A percentile compares a stretch with the other conserved stretches of the same genome.
Conservation (phyloP, 1,284 basidiomycete species). For the Grifola frondosa region DNA sequence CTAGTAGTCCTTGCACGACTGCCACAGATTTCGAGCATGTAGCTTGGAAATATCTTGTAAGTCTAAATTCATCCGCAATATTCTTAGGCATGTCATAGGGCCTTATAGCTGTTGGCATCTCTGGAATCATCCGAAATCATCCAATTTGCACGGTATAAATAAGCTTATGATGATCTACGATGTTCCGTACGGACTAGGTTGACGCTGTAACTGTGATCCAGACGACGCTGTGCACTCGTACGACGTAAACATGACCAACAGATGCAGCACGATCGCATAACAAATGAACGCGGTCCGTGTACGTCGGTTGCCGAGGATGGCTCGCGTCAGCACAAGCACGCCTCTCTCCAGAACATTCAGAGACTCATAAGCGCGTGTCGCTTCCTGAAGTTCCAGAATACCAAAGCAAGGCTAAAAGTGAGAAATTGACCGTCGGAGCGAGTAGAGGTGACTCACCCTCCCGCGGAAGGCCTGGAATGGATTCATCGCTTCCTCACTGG, state of each 20-base stretch:
- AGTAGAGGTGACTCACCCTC: constrained; percentile 58
- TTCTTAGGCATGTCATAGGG: too few species aligned
- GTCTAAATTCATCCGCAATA: too few species aligned
- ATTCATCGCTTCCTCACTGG: constrained; percentile 87
- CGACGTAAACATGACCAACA: constrained; percentile 76
- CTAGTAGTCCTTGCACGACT: too few species aligned
- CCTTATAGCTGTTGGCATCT: too few species aligned
- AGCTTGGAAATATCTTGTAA: too few species aligned
- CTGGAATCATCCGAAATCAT: too few species aligned
- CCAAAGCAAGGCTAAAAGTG: neutral
- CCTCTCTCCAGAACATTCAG: constrained; percentile 91
- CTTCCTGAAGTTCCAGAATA: constrained; percentile 88
- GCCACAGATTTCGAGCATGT: too few species aligned
- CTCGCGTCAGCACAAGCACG: constrained; percentile 81
- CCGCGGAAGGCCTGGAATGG: constrained; percentile 97
- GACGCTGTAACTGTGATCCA: constrained; percentile 45
- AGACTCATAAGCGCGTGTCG: constrained; percentile 85
- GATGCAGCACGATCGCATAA: constrained; percentile 78
- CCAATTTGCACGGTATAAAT: too few species aligned
- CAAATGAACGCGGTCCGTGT: constrained; percentile 80
- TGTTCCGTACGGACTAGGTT: constrained; percentile 37
- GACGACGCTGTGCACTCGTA: constrained; percentile 67
- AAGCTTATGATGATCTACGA: too few species aligned
- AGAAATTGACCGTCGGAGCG: neutral
- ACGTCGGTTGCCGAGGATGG: constrained; percentile 85